phyloP scores from a whole-genome alignment of 2,329 filamentous ascomycete genomes.

The Botrytis sinoallii region DNA sequence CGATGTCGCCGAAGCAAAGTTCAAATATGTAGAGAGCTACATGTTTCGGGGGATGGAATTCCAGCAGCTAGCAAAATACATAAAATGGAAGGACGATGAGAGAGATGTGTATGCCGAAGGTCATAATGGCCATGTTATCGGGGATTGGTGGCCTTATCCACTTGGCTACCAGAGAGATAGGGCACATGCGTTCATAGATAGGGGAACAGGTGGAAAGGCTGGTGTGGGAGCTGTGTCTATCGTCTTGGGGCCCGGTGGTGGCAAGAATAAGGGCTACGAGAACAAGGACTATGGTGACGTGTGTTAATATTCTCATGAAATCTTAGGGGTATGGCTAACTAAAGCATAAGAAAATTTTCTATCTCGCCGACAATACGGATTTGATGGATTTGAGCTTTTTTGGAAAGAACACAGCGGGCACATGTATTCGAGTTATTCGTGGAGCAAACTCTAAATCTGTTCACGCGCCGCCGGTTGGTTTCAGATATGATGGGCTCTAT shows the following conservation, averaged over 20 bases:
- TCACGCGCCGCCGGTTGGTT: conserved; percentile 47
- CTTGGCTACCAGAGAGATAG: conserved; percentile 46
- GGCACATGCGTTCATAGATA: conserved; percentile 48
- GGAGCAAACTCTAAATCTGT: conserved; percentile 39
- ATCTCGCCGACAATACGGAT: conserved; percentile 49
- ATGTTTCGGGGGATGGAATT: background rate
- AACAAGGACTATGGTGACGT: conserved; percentile 48
- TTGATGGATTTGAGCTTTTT: conserved; percentile 42
- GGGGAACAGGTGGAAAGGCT: conserved; percentile 48
- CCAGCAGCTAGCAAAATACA: accelerated
- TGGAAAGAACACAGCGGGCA: conserved; percentile 28
- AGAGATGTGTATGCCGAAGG: conserved; percentile 29
- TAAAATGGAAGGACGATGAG: background rate
- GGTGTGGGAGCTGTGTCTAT: conserved; percentile 50
- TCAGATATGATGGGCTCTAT: conserved; percentile 59
- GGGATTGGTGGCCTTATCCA: conserved; percentile 53
- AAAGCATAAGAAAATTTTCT: conserved; percentile 42
- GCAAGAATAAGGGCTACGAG: conserved; percentile 26
- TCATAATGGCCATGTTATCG: conserved; percentile 36
- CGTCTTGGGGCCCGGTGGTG: conserved; percentile 44
- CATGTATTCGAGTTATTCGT: conserved; percentile 51
- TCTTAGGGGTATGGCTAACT: background rate
- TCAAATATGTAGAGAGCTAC: background rate
- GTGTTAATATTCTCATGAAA: conserved; percentile 2
- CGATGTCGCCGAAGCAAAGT: background rate